phyloP scores from a whole-genome alignment of 768 basidiomycete genomes.

The Filobasidium floriforme region DNA sequence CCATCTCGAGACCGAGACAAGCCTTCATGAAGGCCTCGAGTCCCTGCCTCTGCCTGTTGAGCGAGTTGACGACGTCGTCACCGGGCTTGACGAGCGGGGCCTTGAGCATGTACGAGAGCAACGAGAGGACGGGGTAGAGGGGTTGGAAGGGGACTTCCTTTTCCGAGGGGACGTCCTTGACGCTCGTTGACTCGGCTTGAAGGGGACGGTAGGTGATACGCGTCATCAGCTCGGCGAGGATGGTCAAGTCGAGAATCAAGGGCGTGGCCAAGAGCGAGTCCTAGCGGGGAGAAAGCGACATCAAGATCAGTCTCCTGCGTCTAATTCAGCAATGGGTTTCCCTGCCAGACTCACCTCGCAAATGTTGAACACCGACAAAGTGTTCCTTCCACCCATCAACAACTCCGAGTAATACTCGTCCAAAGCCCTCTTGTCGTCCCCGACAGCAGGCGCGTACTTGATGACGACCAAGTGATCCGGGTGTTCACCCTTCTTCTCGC shows the following conservation, averaged over 20 bases:
- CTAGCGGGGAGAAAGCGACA: conserved; percentile 44
- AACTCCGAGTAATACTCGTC: conserved; percentile 99
- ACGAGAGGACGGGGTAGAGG: conserved; percentile 81
- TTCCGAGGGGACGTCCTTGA: conserved; percentile 36
- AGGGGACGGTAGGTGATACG: conserved; percentile 73
- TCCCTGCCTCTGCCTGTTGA: conserved; percentile 89
- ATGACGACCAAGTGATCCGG: conserved; percentile 95
- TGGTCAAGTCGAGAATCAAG: conserved; percentile 84
- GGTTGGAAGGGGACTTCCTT: conserved; percentile 60
- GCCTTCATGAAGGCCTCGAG: conserved; percentile 91
- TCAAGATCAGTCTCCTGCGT: neutral
- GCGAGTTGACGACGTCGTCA: conserved; percentile 87
- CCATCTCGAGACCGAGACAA: conserved; percentile 77
- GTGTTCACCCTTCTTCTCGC: conserved; percentile 72
- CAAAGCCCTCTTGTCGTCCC: conserved; percentile 97
- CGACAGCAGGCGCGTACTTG: conserved; percentile 93
- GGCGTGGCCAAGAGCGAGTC: conserved; percentile 94
- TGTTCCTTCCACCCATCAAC: conserved; percentile 72
- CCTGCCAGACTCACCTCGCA: conserved; percentile 62
- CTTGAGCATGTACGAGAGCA: conserved; percentile 95
- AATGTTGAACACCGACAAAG: conserved; percentile 69
- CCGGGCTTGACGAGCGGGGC: conserved; percentile 88
- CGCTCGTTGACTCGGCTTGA: conserved; percentile 36
- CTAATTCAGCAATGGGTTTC: too few species aligned
- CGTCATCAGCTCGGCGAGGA: conserved; percentile 87